phyloP scores from a whole-genome alignment of 768 basidiomycete genomes.

The Crepidotus variabilis region DNA sequence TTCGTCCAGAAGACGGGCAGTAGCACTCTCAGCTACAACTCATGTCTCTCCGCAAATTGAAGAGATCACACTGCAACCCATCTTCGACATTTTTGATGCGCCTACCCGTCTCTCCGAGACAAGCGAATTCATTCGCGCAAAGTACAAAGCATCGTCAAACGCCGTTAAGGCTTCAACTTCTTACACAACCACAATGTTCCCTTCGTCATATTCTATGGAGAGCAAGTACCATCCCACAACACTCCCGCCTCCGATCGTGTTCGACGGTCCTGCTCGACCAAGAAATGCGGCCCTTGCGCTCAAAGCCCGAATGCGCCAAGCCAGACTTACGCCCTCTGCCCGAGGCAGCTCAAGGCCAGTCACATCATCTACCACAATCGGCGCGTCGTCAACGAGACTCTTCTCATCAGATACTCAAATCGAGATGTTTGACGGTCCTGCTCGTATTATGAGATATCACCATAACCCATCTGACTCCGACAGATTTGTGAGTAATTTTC shows the following conservation, averaged over 20 bases:
- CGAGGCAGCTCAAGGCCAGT: conserved; percentile 12
- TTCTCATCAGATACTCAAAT: conserved; percentile 28
- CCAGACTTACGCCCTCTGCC: conserved; percentile 14
- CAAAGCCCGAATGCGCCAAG: conserved; percentile 18
- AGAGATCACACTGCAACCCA: conserved; percentile 26
- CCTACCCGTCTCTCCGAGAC: conserved; percentile 36
- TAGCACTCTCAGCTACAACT: conserved; percentile 15
- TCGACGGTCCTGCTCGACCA: conserved; percentile 45
- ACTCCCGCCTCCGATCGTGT: conserved; percentile 41
- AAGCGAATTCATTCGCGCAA: conserved; percentile 19
- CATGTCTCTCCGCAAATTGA: conserved; percentile 15
- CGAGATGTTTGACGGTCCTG: conserved; percentile 45
- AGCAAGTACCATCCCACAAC: conserved; percentile 22
- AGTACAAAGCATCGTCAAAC: conserved; percentile 6
- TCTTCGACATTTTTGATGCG: conserved; percentile 52
- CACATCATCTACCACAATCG: conserved; percentile 13
- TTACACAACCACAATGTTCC: conserved; percentile 1
- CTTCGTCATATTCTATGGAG: conserved; percentile 9
- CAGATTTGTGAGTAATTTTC: conserved; percentile 1
- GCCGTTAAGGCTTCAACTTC: conserved; percentile 1
- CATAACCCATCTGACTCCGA: conserved; percentile 16
- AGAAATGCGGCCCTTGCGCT: conserved; percentile 21
- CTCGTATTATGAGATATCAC: conserved; percentile 28
- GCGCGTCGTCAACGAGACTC: conserved; percentile 5
- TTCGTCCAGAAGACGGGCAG: conserved; percentile 19